A percentile compares a stretch with the other conserved stretches of the same genome.
phyloP scores from a whole-genome alignment of 129 eudicot species.

The Calendula officinalis region DNA sequence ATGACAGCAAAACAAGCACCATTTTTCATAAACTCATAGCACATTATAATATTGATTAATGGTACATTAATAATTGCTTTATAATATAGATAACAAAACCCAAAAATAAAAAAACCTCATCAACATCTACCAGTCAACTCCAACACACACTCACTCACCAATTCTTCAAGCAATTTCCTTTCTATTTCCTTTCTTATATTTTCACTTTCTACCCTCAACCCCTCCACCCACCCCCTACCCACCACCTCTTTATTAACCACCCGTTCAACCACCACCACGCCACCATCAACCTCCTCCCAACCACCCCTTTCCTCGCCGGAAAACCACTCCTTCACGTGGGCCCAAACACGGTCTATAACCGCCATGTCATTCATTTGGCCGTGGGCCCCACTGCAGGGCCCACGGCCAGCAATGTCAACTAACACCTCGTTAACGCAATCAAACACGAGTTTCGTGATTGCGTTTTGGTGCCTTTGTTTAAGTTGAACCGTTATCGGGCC shows the following conservation, averaged over 20 bases:
- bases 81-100: slow-evolving; percentile 20
- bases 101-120: slow-evolving; percentile 17
- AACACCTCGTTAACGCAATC: slow-evolving; percentile 75
- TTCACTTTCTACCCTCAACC: slow-evolving; percentile 53
- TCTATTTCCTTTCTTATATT: slow-evolving; percentile 64
- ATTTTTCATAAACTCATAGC: slow-evolving; percentile 26
- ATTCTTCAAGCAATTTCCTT: slow-evolving; percentile 73
- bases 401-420: slow-evolving; percentile 43
- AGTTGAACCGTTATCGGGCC: slow-evolving; percentile 44
- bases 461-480: slow-evolving; percentile 50
- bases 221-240: slow-evolving; percentile 70
- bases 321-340: slow-evolving; percentile 61
- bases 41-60: slow-evolving; percentile 33
- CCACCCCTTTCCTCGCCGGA: slow-evolving; percentile 43
- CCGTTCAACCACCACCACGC: slow-evolving; percentile 56
- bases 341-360: slow-evolving; percentile 61
- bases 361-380: slow-evolving; percentile 19
- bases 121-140: slow-evolving; percentile 54
- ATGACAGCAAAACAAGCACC: slow-evolving; percentile 33
- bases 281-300: slow-evolving; percentile 36
- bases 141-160: slow-evolving; percentile 67
- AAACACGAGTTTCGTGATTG: slow-evolving; percentile 67
- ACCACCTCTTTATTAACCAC: slow-evolving; percentile 76
- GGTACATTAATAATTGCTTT: slow-evolving; percentile 42
- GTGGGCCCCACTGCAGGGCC: slow-evolving; percentile 29